Evolutionary conservation across 768 basidiomycete species (phyloP).

Genomic region (Tricholoma matsutake): DNA sequence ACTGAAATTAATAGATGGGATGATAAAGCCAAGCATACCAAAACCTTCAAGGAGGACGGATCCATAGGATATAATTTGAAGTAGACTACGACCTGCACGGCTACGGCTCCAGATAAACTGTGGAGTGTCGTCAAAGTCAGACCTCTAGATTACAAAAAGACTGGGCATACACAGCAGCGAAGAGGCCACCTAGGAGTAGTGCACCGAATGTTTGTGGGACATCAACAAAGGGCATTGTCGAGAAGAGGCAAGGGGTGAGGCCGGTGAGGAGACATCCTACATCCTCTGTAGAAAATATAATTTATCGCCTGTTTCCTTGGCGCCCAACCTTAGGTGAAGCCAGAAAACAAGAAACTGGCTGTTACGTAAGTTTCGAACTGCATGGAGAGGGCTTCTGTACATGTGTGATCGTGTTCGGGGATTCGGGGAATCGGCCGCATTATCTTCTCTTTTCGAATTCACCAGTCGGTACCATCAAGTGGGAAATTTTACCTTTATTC

Average conservation of each 20-base stretch:
- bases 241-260: neutral
- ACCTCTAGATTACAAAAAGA: neutral
- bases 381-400: too few relatives aligned
- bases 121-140: neutral
- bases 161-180: slow-evolving; percentile 19
- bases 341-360: too few relatives aligned
- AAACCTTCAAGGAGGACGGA: slow-evolving; percentile 6
- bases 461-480: too few relatives aligned
- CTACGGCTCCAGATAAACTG: slow-evolving; percentile 21
- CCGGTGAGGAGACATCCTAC: too few relatives aligned
- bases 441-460: too few relatives aligned
- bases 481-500: too few relatives aligned
- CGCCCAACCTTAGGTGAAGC: too few relatives aligned
- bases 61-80: slow-evolving; percentile 20
- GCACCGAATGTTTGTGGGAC: slow-evolving; percentile 22
- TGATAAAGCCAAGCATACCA: slow-evolving; percentile 8
- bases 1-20: neutral
- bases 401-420: too few relatives aligned
- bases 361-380: too few relatives aligned
- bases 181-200: slow-evolving; percentile 21
- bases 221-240: slow-evolving; percentile 3
- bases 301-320: too few relatives aligned
- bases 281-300: too few relatives aligned
- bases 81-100: slow-evolving; percentile 22
- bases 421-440: too few relatives aligned